Conservation (phyloP, 169 alveolate genomes). For the Perkinsus chesapeaki region DNA sequence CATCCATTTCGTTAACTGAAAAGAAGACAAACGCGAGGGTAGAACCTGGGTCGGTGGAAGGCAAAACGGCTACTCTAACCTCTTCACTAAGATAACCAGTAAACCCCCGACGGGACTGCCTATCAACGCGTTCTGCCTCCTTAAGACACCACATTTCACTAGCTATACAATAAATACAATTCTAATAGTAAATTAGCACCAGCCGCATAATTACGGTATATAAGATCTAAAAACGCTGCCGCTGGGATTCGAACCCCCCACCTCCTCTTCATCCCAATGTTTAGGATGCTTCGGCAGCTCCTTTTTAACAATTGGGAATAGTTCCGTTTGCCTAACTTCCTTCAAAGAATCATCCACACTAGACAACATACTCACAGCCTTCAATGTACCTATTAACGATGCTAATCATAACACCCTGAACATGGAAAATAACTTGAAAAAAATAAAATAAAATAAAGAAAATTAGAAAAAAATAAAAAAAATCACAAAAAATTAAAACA, state of each 20-base stretch:
- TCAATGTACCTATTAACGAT: not conserved
- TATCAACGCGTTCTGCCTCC: no score
- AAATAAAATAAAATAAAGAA: no score
- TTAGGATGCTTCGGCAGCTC: not conserved
- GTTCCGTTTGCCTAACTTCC: not conserved
- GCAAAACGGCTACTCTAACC: not conserved
- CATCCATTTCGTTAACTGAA: not conserved
- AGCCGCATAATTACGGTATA: not conserved
- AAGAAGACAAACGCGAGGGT: not conserved
- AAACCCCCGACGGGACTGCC: no score
- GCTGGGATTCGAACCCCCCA: not conserved
- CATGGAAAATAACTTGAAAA: no score
- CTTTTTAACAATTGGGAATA: not conserved
- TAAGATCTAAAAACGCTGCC: not conserved
- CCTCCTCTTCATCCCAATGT: not conserved
- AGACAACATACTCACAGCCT: not conserved
- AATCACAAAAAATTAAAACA: no score
- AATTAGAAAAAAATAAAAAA: no score
- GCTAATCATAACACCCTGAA: not conserved
- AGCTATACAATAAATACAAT: no score
- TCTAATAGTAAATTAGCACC: no score
- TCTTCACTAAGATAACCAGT: no score
- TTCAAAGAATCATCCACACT: not conserved
- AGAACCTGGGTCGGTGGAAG: not conserved
- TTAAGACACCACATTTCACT: no score